phyloP scores from a whole-genome alignment of 805 yeast genomes.

The Candida adriatica region DNA sequence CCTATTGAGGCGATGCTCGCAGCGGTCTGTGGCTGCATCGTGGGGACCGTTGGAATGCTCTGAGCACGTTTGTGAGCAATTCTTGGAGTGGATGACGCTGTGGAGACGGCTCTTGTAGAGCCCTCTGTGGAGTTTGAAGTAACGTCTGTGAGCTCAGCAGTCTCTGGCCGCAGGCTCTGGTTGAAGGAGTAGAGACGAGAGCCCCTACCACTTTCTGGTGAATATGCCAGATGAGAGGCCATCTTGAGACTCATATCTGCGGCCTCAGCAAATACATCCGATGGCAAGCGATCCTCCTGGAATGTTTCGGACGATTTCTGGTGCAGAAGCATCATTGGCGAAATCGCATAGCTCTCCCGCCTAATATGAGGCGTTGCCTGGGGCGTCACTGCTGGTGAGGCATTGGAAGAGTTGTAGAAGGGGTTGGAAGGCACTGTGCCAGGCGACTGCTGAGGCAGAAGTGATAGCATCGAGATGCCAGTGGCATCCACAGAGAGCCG shows the following conservation, averaged over 20 bases:
- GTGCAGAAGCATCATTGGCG: slow-evolving; percentile 10
- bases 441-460: slow-evolving; percentile 2
- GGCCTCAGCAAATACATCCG: slow-evolving; percentile 10
- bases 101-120: background rate
- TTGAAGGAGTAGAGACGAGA: no score
- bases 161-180: background rate
- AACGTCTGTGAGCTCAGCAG: background rate
- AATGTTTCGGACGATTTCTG: slow-evolving; percentile 1
- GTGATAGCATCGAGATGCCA: slow-evolving; percentile 4
- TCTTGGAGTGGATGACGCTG: background rate
- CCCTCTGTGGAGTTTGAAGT: background rate
- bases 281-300: slow-evolving; percentile 2
- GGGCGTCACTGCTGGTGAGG: slow-evolving; percentile 7
- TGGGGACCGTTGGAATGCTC: background rate
- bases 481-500: slow-evolving; percentile 10
- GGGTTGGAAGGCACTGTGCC: slow-evolving; percentile 4
- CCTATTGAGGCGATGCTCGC: slow-evolving; percentile 41
- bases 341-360: slow-evolving; percentile 3
- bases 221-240: slow-evolving; percentile 10
- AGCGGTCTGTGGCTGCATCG: slow-evolving; percentile 32
- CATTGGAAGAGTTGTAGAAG: slow-evolving; percentile 7
- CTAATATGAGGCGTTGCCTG: slow-evolving; percentile 6
- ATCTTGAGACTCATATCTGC: slow-evolving; percentile 8
- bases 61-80: background rate
- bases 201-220: no score